Evolutionary conservation across 352 stramenopile species (phyloP).

Genomic region (Phytophthora colocasiae): DNA sequence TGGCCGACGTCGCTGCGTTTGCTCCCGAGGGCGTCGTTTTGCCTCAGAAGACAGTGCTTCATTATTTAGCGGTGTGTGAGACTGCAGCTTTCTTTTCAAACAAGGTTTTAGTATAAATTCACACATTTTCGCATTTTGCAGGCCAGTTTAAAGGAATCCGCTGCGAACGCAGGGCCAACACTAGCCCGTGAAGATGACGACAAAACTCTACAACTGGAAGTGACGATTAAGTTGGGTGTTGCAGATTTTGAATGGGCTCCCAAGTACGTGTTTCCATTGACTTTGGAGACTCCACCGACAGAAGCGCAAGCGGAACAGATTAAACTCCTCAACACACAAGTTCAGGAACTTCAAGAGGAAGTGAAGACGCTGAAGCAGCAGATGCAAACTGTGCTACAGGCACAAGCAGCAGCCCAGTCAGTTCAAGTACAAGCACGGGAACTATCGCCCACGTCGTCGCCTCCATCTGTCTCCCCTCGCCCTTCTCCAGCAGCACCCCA

Average conservation of each 20-base stretch:
- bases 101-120: background rate
- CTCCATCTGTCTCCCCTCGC: background rate
- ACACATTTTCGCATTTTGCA: conserved; percentile 6
- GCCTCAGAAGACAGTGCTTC: conserved; percentile 28
- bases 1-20: conserved; percentile 22
- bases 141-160: conserved; percentile 32
- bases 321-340: conserved; percentile 24
- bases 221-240: conserved; percentile 27
- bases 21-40: conserved; percentile 24
- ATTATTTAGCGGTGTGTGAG: conserved; percentile 31
- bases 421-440: background rate
- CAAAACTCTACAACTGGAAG: conserved; percentile 26
- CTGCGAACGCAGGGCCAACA: conserved; percentile 1
- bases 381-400: conserved; percentile 28
- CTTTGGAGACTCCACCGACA: conserved; percentile 1
- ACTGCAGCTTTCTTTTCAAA: background rate
- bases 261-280: conserved; percentile 36
- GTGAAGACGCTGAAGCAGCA: conserved; percentile 34
- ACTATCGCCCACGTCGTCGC: conserved; percentile 3
- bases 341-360: conserved; percentile 38
- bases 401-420: conserved; percentile 4
- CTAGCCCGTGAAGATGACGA: conserved; percentile 24
- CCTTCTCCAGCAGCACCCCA: background rate
- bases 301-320: conserved; percentile 24
- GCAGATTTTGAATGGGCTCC: conserved; percentile 28